phyloP scores from a whole-genome alignment of 768 basidiomycete genomes.

The Tulasnella calospora region DNA sequence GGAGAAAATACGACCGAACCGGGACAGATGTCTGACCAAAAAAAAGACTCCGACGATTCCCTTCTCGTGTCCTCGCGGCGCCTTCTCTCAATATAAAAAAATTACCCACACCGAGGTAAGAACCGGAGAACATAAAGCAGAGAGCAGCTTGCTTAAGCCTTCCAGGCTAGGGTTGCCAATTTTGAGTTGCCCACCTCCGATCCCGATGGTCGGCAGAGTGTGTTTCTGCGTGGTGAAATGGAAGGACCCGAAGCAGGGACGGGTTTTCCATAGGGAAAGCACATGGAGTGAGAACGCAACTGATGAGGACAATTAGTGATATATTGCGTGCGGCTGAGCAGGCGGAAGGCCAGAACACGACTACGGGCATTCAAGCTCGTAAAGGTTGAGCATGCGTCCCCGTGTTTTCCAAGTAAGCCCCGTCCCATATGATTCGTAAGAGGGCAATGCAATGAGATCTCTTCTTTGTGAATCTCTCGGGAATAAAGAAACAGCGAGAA shows the following conservation, averaged over 20 bases:
- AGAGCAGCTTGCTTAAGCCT: too few relatives aligned
- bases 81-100: background rate
- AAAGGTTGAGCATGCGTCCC: too few relatives aligned
- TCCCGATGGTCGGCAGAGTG: background rate
- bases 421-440: background rate
- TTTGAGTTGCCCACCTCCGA: background rate
- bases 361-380: background rate
- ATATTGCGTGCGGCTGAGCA: slow-evolving; percentile 1
- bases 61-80: background rate
- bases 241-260: background rate
- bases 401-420: background rate
- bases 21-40: background rate
- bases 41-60: background rate
- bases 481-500: background rate
- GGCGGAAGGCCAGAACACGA: background rate
- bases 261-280: background rate
- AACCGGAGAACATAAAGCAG: background rate
- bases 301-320: background rate
- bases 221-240: background rate
- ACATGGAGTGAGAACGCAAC: background rate
- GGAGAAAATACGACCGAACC: background rate
- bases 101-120: background rate
- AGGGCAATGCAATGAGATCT: background rate
- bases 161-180: background rate
- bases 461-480: background rate